Base-by-base conservation (phyloP, 208 protist species). In the Leishmania arabica region DNA sequence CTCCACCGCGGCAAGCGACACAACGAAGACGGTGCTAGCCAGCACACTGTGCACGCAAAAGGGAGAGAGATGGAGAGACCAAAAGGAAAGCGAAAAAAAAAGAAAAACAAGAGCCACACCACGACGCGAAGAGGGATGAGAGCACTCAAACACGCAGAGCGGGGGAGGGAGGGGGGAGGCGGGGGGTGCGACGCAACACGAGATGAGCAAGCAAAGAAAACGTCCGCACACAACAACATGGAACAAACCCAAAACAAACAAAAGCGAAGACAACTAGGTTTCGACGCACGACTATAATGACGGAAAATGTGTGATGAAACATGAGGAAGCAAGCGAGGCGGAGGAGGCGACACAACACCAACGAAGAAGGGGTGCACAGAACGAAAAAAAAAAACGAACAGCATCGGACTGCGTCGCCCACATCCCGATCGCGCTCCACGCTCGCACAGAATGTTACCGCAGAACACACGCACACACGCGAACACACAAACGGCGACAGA, bases 311-410 rank as follows among this genome's bases (percentile, higher is more conserved):
- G 24, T 53, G 42, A 34, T 54, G 27, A 34, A 51, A 73, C 69
- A 34, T 37, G 13, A 27, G 3, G 24, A 34, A 31, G 69, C 69
- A 21, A 17, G 40, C 42, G 27, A 54, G 34, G 21, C 4, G 2
- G 7, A 47, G 40, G 2, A 56, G 19, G n/a, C 6, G 21, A 58
- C 11, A 7, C 27, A 75, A 21, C 15, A 47, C 2, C 34, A 24
- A 76, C 4, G 31, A 76, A 60, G 53, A 58, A 56, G 31, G 21
- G 19, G 37, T 37, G 19, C 17, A 19, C 70, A 64, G 6, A 71
- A 58, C 7, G 76, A 81, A 40, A 78, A 40, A 45, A 45, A 70
- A 37, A 74, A 82, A 71, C 69, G 17, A 8, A 58, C 70, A 79
- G 53, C 24, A 64, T n/a, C 72, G 8, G 40, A 75, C 49, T 15